Conservation (phyloP, 495 filamentous ascomycete species). For the Cercophora newfieldiana region DNA sequence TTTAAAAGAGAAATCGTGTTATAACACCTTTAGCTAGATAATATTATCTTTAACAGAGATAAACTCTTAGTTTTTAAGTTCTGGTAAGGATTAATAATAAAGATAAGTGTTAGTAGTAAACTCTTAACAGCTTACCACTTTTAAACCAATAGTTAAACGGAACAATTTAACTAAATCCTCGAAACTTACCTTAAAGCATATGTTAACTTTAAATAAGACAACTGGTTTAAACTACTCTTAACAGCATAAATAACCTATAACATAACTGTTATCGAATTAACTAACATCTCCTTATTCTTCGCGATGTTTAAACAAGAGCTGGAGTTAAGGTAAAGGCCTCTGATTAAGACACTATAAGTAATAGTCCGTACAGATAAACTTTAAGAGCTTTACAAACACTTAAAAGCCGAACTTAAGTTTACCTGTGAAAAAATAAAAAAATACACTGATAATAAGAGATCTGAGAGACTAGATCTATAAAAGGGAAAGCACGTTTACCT, state of each 20-base stretch:
- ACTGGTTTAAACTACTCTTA: conserved; percentile 14
- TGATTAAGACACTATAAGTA: not conserved
- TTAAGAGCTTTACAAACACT: not conserved
- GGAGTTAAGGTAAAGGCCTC: not conserved
- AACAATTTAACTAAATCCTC: conserved; percentile 22
- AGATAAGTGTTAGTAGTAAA: not conserved
- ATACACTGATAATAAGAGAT: not conserved
- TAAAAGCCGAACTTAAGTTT: not conserved
- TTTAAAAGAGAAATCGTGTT: not conserved
- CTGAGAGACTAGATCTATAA: not conserved
- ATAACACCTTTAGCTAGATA: not conserved
- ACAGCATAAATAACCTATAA: conserved; percentile 17
- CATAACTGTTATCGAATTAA: conserved; percentile 1
- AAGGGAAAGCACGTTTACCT: not conserved
- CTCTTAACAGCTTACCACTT: conserved; percentile 34
- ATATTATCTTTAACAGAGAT: conserved; percentile 3
- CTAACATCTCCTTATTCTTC: not conserved
- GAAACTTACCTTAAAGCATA: conserved; percentile 6
- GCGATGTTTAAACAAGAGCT: not conserved
- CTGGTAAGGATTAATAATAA: not conserved
- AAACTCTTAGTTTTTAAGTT: conserved; percentile 3
- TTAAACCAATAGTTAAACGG: conserved; percentile 10
- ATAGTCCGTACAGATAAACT: not conserved
- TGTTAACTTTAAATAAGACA: conserved; percentile 17
- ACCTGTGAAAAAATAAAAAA: not conserved